Base-by-base conservation (phyloP, 78 protist species). In the Speleostelium caveatum region DNA sequence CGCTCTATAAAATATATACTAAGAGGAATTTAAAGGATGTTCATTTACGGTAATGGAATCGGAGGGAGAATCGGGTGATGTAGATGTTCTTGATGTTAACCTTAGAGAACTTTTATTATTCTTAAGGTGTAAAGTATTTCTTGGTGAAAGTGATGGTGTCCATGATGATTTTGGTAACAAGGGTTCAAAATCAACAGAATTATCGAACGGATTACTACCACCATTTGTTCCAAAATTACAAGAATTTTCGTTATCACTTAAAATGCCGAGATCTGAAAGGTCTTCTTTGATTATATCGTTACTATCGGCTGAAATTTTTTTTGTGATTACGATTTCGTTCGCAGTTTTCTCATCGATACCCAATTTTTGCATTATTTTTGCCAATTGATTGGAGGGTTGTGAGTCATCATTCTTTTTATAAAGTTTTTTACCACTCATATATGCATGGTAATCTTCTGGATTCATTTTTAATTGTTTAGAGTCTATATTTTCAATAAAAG, bases 401-500 rank as follows among this genome's bases (percentile, higher is more conserved):
- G 26, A 21, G 24, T 42, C 35, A 2, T 55, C 21, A 35, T 56
- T 42, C 33, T 38, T 35, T 1, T 3, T 36, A 30, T 62, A 62
- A 8, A 39, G 41, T 49, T 83, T 83, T 55, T 83, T 83, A 2
- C 91, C 91, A 59, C 61, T 38, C 72, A 69, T 69, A 10, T 58
- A 68, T 8, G 80, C 79, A 35, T 83, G 32, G 24, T 60, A 83
- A 33, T 83, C 91, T 5, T 83, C 91, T 35, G 91, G 73, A 28
- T 83, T 79, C 8, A 83, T 83, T 49, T 67, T 83, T n/a, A 83
- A 60, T 68, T 83, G 91, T 45, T 83, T 83, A 12, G 53, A 32
- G 36, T 83, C 92, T 6, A 92, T 45, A 39, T 42, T 75, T 55
- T 93, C 92, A 28, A 93, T 65, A 49, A 93, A 93, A 2, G 92